Evolutionary conservation across 352 stramenopile genomes (phyloP).

Genomic region (Globisporangium camurandrum): DNA sequence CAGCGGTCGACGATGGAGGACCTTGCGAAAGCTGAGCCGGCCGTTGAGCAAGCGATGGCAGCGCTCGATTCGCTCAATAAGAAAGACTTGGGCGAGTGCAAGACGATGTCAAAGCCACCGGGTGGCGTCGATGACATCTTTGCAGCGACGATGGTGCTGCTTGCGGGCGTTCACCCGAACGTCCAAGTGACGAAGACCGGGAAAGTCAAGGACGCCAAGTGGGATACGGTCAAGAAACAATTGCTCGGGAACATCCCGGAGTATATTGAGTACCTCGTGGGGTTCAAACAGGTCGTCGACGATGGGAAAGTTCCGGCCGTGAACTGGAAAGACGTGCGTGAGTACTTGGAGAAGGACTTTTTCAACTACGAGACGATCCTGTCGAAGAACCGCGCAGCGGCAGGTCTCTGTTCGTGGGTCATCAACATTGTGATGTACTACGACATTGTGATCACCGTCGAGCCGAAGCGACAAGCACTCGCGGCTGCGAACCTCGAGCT

Average conservation of each 20-base stretch:
- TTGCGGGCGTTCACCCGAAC: conserved; percentile 92
- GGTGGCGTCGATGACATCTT: conserved; percentile 94
- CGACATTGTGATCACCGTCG: conserved; percentile 92
- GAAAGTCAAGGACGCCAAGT: conserved; percentile 95
- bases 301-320: conserved; percentile 85
- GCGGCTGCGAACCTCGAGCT: conserved; percentile 89
- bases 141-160: conserved; percentile 88
- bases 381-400: conserved; percentile 93
- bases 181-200: conserved; percentile 91
- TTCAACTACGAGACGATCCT: conserved; percentile 94
- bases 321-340: conserved; percentile 94
- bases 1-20: conserved; percentile 85
- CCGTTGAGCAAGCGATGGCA: conserved; percentile 93
- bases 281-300: conserved; percentile 93
- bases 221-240: conserved; percentile 93
- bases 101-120: conserved; percentile 94
- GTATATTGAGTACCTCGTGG: conserved; percentile 93
- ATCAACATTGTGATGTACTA: conserved; percentile 97
- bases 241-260: conserved; percentile 93
- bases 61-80: conserved; percentile 95
- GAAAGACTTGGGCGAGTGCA: conserved; percentile 95
- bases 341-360: conserved; percentile 91
- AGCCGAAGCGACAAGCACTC: conserved; percentile 91
- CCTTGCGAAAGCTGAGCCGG: conserved; percentile 92
- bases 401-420: conserved; percentile 91